Base-by-base conservation (phyloP, 2,329 filamentous ascomycete species). In the Ceratocystis smalleyi region DNA sequence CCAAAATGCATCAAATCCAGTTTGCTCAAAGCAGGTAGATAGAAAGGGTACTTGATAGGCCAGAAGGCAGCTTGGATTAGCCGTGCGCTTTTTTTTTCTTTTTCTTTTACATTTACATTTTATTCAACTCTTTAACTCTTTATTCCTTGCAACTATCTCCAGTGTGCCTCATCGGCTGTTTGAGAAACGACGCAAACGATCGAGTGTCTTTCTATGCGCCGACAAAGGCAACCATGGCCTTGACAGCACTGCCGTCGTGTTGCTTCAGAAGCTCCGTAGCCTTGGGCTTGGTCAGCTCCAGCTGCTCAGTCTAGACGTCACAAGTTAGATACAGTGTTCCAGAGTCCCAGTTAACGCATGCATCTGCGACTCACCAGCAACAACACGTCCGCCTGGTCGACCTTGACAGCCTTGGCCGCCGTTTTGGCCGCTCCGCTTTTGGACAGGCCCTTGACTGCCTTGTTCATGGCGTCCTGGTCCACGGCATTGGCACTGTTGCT, bases 261-360 rank as follows among this genome's bases (percentile, higher is more conserved):
- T 80, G 77, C 72, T 84, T 86, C 4, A 94, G 78, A 61, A 92
- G 73, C 67, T 92, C 88, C 1, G 85, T 91, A 1, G 87, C 89
- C 73, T 85, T 89, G 1, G 76, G 69, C 73, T 89, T 91, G 1
- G 81, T 75, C 43, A 92, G 72, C 67, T 92, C 88, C 40, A 91
- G 78, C 72, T 91, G 81, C 59, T 88, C 83, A 12, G 87, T 78
- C 84, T 85, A 66, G 54, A 12, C 47, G 8, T 15, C 10, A 22
- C 30, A 7, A 6, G 27, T 40, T 32, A 43, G 32, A 24, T 22
- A n/a, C 27, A 45, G n/a, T 51, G 3, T 8, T 43, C n/a, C 17
- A 51, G 10, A 30, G 45, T 2, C 45, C 3, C 19, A 47, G 30
- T 12, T 12, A 27, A 1, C 35, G 35, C 35, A 40, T 40, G 35